Percentiles rank a stretch among this genome's conserved stretches.
These are phyloP conservation scores for Scedosporium minutisporum DNA, from an alignment of 2,329 filamentous ascomycete genomes.

Conservation along the genomic window DNA sequence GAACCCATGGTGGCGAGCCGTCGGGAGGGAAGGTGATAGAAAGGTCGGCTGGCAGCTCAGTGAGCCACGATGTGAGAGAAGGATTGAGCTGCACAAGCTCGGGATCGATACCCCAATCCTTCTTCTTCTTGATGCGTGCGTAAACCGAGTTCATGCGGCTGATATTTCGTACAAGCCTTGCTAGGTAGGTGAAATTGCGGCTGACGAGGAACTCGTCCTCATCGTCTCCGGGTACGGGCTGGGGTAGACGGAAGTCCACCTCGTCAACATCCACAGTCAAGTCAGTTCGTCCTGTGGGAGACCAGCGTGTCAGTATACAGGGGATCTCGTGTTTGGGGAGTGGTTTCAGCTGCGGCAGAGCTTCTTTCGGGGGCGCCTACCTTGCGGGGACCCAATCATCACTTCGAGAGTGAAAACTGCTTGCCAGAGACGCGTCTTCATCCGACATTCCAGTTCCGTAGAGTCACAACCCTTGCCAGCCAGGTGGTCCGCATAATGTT, in stretches of 20 bases:
- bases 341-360: background rate
- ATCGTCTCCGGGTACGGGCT: conserved; percentile 57
- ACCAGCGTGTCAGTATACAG: background rate
- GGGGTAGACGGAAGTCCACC: conserved; percentile 62
- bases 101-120: conserved; percentile 81
- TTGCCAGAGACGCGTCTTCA: conserved; percentile 86
- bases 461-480: conserved; percentile 62
- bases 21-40: conserved; percentile 68
- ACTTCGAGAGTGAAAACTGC: conserved; percentile 75
- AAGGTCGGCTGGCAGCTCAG: conserved; percentile 69
- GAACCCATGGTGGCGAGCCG: conserved; percentile 72
- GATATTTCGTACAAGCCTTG: conserved; percentile 68
- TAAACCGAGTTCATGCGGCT: conserved; percentile 69
- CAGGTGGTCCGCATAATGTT: conserved; percentile 73
- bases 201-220: conserved; percentile 68
- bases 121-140: conserved; percentile 61
- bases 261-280: conserved; percentile 65
- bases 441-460: conserved; percentile 63
- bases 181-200: conserved; percentile 74
- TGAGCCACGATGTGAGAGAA: conserved; percentile 64
- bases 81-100: conserved; percentile 73
- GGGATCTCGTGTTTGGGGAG: background rate
- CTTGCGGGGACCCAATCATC: conserved; percentile 91
- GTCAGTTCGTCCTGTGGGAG: conserved; percentile 58
- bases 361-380: conserved; percentile 29